Percentiles rank a stretch among this genome's conserved stretches.
These are phyloP conservation scores for Ananas comosus DNA, from an alignment of 176 grass and related monocot species.

Conservation along the genomic window DNA sequence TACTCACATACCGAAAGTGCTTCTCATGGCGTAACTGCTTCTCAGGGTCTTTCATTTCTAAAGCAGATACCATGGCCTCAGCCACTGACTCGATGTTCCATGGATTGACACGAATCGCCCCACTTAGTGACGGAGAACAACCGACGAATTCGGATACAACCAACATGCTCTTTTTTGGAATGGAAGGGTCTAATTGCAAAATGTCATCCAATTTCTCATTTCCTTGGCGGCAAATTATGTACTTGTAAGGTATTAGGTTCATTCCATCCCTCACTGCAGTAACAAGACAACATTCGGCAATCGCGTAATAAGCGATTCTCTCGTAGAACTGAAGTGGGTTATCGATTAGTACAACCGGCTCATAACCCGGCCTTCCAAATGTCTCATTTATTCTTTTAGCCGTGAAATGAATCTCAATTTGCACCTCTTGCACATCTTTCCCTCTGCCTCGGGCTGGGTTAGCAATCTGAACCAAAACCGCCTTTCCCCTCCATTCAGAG, in stretches of 20 bases:
- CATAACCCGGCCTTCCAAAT: constrained; percentile 29
- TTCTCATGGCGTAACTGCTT: constrained; percentile 44
- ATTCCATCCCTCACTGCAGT: constrained; percentile 55
- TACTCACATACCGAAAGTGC: constrained; percentile 45
- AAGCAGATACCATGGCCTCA: constrained; percentile 37
- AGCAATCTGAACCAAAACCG: constrained; percentile 45
- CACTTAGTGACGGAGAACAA: constrained; percentile 54
- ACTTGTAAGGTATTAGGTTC: constrained; percentile 57
- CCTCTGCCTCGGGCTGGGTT: constrained; percentile 42
- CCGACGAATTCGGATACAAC: constrained; percentile 52
- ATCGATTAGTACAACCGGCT: constrained; percentile 39
- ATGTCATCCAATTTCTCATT: constrained; percentile 25
- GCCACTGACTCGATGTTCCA: constrained; percentile 55
- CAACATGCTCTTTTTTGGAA: constrained; percentile 36
- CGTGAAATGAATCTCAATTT: constrained; percentile 23
- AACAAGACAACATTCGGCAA: constrained; percentile 48
- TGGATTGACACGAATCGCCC: constrained; percentile 45
- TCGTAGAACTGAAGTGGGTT: constrained; percentile 42
- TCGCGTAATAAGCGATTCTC: constrained; percentile 41
- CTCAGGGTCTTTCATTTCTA: constrained; percentile 25
- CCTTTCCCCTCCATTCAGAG: constrained; percentile 37
- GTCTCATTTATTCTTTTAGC: constrained; percentile 38
- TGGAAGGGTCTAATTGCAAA: constrained; percentile 12
- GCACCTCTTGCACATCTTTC: constrained; percentile 43
- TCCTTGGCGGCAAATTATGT: constrained; percentile 41